Evolutionary conservation across 2,329 filamentous ascomycete species (phyloP).

Genomic region (Rutstroemia sp.): DNA sequence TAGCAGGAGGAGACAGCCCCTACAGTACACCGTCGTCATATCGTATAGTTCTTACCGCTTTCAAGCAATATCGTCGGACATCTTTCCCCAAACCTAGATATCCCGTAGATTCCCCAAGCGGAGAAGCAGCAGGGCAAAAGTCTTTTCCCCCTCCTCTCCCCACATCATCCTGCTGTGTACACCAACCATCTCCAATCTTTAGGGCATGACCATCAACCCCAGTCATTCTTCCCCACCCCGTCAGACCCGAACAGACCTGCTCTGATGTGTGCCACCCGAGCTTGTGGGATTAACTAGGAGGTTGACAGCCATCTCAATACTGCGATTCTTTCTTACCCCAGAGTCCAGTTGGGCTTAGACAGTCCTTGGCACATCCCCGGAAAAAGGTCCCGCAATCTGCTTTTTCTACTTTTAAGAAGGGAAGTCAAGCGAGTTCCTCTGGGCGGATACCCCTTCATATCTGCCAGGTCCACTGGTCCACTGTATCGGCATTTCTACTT

Average conservation of each 20-base stretch:
- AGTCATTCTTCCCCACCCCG: not conserved
- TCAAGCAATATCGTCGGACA: not conserved
- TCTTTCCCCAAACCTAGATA: not conserved
- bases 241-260: not conserved
- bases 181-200: not conserved
- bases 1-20: too few species aligned
- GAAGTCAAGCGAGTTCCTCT: not conserved
- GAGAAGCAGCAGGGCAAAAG: not conserved
- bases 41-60: not conserved
- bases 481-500: conserved; percentile 33
- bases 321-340: conserved; percentile 1
- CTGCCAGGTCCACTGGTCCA: conserved; percentile 4
- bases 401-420: not conserved
- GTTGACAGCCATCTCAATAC: not conserved
- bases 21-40: not conserved
- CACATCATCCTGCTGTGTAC: not conserved
- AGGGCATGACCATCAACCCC: not conserved
- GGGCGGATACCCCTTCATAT: not conserved
- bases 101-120: conserved; percentile 2
- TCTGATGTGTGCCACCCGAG: not conserved
- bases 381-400: not conserved
- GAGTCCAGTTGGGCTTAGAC: not conserved
- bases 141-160: not conserved
- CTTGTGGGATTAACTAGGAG: not conserved
- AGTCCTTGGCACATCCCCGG: not conserved